Conservation (phyloP, 768 basidiomycete species). For the Phylloporus rhodoxanthus region DNA sequence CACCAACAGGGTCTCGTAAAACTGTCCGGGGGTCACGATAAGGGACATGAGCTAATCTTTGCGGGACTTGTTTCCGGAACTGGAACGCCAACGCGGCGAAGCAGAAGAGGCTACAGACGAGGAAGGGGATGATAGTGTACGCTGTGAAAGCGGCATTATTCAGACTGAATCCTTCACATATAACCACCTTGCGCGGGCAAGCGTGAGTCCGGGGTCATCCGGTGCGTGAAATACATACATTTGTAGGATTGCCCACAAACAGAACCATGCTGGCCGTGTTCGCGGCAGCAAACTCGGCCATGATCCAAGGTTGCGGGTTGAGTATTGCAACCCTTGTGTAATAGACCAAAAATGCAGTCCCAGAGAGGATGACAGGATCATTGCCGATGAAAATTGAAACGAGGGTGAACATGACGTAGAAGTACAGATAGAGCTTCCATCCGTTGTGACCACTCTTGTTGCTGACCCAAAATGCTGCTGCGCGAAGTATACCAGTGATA, state of each 20-base stretch:
- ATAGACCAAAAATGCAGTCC: conserved; percentile 86
- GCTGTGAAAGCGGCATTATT: conserved; percentile 76
- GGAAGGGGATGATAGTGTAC: conserved; percentile 76
- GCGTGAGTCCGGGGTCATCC: neutral
- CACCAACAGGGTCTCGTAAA: conserved; percentile 69
- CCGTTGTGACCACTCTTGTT: conserved; percentile 72
- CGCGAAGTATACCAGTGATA: conserved; percentile 78
- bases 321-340: conserved; percentile 59
- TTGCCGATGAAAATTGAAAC: conserved; percentile 84
- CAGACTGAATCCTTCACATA: conserved; percentile 79
- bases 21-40: conserved; percentile 51
- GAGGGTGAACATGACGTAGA: conserved; percentile 77
- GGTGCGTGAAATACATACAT: conserved; percentile 34
- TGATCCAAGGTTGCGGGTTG: conserved; percentile 60
- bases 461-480: conserved; percentile 85
- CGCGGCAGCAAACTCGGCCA: conserved; percentile 71
- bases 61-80: conserved; percentile 53
- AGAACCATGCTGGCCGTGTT: conserved; percentile 72
- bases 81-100: conserved; percentile 54
- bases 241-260: conserved; percentile 90
- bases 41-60: conserved; percentile 32
- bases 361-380: conserved; percentile 89
- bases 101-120: conserved; percentile 61
- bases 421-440: conserved; percentile 67
- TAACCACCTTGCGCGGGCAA: conserved; percentile 44